Conservation (phyloP, 805 yeast species). For the Hanseniaspora guilliermondii region DNA sequence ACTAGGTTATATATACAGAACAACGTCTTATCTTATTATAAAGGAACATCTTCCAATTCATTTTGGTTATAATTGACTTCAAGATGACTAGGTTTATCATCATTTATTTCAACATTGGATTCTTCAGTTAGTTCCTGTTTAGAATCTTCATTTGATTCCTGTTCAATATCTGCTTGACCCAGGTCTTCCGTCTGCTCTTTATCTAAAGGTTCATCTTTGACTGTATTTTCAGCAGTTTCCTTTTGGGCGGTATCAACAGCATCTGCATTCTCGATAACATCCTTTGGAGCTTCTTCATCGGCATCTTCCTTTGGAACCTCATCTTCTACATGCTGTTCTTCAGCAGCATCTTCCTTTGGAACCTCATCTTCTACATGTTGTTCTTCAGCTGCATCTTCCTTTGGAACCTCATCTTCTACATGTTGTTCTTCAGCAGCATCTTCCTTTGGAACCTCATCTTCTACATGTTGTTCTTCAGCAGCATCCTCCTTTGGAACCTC, state of each 20-base stretch:
- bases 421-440: too few relatives aligned
- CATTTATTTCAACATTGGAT: background rate
- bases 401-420: too few relatives aligned
- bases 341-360: too few relatives aligned
- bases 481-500: background rate
- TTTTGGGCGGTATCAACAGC: too few relatives aligned
- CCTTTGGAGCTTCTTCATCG: background rate
- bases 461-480: too few relatives aligned
- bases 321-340: too few relatives aligned
- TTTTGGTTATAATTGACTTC: conserved; percentile 1
- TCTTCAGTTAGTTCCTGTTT: background rate
- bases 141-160: background rate
- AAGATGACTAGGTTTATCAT: background rate
- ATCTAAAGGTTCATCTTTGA: background rate
- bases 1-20: background rate
- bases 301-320: background rate
- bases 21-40: background rate
- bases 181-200: conserved; percentile 11
- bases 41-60: conserved; percentile 21
- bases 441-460: too few relatives aligned
- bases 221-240: background rate
- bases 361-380: too few relatives aligned
- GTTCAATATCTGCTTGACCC: conserved; percentile 1
- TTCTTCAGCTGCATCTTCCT: too few relatives aligned
- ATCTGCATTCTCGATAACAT: conserved; percentile 8